A percentile compares a stretch with the other conserved stretches of the same genome.
Conservation (phyloP, 1,284 basidiomycete species). For the Caloboletus firmus region DNA sequence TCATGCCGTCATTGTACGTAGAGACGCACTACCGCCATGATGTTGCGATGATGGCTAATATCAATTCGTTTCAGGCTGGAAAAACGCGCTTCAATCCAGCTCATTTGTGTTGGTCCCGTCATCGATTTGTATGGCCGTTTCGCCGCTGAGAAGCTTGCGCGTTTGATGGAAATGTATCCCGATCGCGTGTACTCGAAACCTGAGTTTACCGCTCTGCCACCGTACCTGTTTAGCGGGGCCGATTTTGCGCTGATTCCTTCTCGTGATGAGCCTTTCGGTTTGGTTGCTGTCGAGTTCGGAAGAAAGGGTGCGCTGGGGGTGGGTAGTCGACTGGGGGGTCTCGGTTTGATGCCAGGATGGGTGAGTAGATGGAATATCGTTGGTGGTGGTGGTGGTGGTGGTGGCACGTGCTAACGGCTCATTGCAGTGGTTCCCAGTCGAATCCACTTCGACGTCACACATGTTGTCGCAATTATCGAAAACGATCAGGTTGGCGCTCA, state of each 20-base stretch:
- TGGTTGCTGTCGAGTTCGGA: constrained; percentile 94
- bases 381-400: no score
- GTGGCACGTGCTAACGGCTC: constrained; percentile 4
- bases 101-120: constrained; percentile 88
- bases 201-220: constrained; percentile 91
- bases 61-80: constrained; percentile 55
- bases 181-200: constrained; percentile 92
- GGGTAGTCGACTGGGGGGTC: constrained; percentile 87
- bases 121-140: constrained; percentile 93
- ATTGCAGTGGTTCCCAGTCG: constrained; percentile 88
- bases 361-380: constrained; percentile 46
- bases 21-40: not conserved
- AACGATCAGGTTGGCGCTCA: constrained; percentile 90
- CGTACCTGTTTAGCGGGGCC: constrained; percentile 89
- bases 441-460: constrained; percentile 85
- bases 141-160: constrained; percentile 87
- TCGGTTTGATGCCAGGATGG: constrained; percentile 96
- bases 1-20: constrained; percentile 82
- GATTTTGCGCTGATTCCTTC: constrained; percentile 94
- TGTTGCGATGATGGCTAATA: constrained; percentile 11
- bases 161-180: constrained; percentile 92
- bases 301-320: constrained; percentile 93
- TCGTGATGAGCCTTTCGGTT: constrained; percentile 92
- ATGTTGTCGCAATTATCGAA: constrained; percentile 94
- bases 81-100: constrained; percentile 81